Evolutionary conservation across 2,329 filamentous ascomycete genomes (phyloP), one percentile per base, ranked within the genome.

Genomic region (Xylaria sp.): DNA sequence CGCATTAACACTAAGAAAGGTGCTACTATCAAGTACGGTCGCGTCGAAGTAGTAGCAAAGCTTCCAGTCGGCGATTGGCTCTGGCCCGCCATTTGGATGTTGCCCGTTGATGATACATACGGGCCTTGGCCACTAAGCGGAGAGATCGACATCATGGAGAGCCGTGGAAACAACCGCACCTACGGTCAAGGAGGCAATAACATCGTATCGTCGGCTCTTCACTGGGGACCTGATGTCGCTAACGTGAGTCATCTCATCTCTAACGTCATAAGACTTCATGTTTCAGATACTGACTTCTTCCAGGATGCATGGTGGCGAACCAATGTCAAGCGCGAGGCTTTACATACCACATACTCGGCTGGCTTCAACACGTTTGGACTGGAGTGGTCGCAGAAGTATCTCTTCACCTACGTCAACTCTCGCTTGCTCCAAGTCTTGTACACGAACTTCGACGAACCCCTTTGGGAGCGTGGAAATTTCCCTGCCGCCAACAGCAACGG

Each of bases 1-100:
- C 91, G 93, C 70, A 89, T 97, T 81, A 91, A 90, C 82, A 94
- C 92, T 66, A 91, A 88, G 77, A 87, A 87, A 52, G 88, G 90
- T 18, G 89, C 89, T 7, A 86, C 82, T 18, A 92, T 97, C 83
- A 93, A 90, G 80, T 97, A 92, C 78, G 93, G 93, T 57, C 91
- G 92, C 52, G 87, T 97, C 62, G 92, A 97, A 78, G 92, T 97
- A 5, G 89, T 87, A 1, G 93, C 93, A 32, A 91, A 91, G 80
- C 82, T 96, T 34, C 92, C 93, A 4, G 80, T 84, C 57, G 93
- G 93, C 63, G 93, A 96, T 82, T 96, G 93, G 93, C 86, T 97
- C 12, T 96, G 93, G 93, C 93, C 93, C 1, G 92, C 92, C n/a
- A 95, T 97, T 76, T 94, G 92, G 92, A 92, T 97, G 91, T 84